A percentile compares a stretch with the other conserved stretches of the same genome.
Evolutionary conservation across 208 protist genomes (phyloP).

Genomic region (Trypanosoma lewisi): DNA sequence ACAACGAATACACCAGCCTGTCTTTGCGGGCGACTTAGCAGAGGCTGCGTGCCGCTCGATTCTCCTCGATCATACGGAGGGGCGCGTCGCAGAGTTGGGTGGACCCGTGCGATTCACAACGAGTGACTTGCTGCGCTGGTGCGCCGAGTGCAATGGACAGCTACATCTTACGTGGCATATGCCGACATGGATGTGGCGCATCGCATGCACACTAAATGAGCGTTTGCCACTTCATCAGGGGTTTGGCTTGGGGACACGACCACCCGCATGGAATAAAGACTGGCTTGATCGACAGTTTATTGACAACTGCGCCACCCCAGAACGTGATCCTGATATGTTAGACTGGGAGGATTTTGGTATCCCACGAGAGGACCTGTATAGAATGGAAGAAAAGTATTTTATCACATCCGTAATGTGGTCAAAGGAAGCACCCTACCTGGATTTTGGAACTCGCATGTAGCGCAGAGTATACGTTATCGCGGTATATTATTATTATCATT

Average conservation of each 20-base stretch:
- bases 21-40: constrained; percentile 86
- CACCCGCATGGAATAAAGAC: constrained; percentile 83
- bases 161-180: constrained; percentile 63
- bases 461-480: background rate
- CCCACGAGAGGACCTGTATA: constrained; percentile 85
- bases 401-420: constrained; percentile 85
- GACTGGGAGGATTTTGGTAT: constrained; percentile 93
- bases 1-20: constrained; percentile 85
- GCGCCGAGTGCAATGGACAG: constrained; percentile 77
- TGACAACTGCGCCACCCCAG: constrained; percentile 86
- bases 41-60: constrained; percentile 82
- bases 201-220: constrained; percentile 76
- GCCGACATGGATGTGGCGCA: constrained; percentile 70
- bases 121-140: constrained; percentile 87
- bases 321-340: constrained; percentile 85
- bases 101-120: constrained; percentile 89
- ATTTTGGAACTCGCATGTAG: constrained; percentile 72
- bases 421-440: constrained; percentile 66
- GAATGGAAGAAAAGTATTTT: constrained; percentile 92
- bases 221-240: constrained; percentile 75
- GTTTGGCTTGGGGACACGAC: constrained; percentile 60
- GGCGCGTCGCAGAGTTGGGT: constrained; percentile 89
- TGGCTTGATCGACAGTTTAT: constrained; percentile 89
- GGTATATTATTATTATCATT: background rate
- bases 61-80: constrained; percentile 87